Conservation (phyloP, 345 rosid genomes). For the Isatis tinctoria region DNA sequence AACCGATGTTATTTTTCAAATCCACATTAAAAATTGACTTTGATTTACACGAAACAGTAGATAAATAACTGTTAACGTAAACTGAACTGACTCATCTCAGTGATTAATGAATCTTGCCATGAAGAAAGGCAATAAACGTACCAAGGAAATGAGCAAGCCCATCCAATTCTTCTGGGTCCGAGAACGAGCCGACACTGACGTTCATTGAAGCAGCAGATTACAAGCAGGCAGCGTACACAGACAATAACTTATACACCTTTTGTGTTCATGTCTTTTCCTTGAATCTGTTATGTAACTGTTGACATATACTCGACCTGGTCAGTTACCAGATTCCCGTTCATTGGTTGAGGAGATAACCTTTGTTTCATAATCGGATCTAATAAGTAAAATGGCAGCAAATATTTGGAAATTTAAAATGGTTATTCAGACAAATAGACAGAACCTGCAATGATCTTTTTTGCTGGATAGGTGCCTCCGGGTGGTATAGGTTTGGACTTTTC, state of each 20-base stretch:
- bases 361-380: no score
- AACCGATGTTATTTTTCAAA: not conserved
- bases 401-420: no score
- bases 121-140: conserved; percentile 14
- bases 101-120: not conserved
- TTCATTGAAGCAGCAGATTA: conserved; percentile 95
- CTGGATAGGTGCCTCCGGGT: conserved; percentile 88
- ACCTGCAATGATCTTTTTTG: conserved; percentile 99
- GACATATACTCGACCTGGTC: no score
- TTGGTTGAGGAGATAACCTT: no score
- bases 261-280: no score
- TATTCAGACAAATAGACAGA: not conserved
- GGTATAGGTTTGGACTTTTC: conserved; percentile 80
- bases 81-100: not conserved
- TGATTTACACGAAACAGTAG: not conserved
- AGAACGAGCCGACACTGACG: conserved; percentile 69
- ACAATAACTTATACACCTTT: no score
- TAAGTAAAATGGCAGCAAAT: no score
- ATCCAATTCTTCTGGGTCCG: conserved; percentile 73
- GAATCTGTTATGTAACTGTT: no score
- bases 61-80: not conserved
- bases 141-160: conserved; percentile 98
- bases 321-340: no score
- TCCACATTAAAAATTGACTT: not conserved
- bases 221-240: not conserved